phyloP scores from a whole-genome alignment of 805 yeast genomes.

The Sungouiella blattae region DNA sequence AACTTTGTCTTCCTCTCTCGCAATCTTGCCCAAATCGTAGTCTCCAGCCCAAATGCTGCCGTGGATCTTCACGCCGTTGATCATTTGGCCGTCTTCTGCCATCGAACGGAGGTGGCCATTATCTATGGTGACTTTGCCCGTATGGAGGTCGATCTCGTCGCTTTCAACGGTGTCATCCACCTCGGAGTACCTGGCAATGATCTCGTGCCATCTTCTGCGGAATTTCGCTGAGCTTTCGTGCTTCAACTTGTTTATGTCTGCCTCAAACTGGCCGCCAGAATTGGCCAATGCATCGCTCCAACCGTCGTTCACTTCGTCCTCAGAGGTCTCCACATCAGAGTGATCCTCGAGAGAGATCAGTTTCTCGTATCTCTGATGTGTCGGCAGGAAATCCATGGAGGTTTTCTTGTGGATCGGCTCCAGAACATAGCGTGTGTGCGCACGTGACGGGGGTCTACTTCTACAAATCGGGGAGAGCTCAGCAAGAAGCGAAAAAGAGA shows the following conservation, averaged over 20 bases:
- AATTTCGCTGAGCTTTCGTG: slow-evolving; percentile 16
- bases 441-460: too few relatives aligned
- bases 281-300: not conserved
- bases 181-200: slow-evolving; percentile 48
- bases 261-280: slow-evolving; percentile 5
- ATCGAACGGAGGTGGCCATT: slow-evolving; percentile 65
- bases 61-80: slow-evolving; percentile 10
- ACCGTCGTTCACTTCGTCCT: too few relatives aligned
- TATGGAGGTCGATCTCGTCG: slow-evolving; percentile 59
- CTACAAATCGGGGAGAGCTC: too few relatives aligned
- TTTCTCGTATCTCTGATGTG: slow-evolving; percentile 10
- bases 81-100: slow-evolving; percentile 4
- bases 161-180: slow-evolving; percentile 52
- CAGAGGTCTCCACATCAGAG: slow-evolving; percentile 5
- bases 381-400: too few relatives aligned
- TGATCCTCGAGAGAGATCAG: slow-evolving; percentile 22
- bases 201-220: slow-evolving; percentile 44
- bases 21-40: slow-evolving; percentile 26
- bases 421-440: too few relatives aligned
- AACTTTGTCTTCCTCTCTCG: slow-evolving; percentile 5
- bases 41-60: slow-evolving; percentile 38
- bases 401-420: too few relatives aligned
- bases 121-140: slow-evolving; percentile 63
- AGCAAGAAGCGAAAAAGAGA: too few relatives aligned
- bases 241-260: slow-evolving; percentile 24